Percentiles rank a stretch among this genome's conserved stretches.
Evolutionary conservation across 1,284 basidiomycete species (phyloP).

Genomic region (Binderoboletus segoi): DNA sequence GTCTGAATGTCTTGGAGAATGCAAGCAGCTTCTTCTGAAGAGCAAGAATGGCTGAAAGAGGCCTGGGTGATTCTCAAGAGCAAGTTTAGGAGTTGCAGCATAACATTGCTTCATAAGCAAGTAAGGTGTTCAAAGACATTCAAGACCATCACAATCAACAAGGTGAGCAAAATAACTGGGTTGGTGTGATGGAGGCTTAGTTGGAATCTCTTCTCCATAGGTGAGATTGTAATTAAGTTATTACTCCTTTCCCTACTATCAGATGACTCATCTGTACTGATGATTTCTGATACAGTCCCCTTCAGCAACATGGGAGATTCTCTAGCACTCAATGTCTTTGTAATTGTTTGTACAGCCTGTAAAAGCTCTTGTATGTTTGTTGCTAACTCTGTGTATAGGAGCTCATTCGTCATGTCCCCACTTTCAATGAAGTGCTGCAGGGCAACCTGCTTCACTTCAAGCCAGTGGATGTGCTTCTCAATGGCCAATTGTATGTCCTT

Average conservation of each 20-base stretch:
- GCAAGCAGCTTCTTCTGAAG: too few species aligned
- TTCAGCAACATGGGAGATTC: too few species aligned
- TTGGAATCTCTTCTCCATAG: not conserved
- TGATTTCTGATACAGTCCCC: not conserved
- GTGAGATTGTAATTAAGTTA: not conserved
- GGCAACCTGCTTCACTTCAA: too few species aligned
- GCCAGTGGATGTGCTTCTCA: too few species aligned
- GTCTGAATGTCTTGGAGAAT: not conserved
- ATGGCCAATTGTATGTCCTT: not conserved
- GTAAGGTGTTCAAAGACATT: not conserved
- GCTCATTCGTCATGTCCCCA: too few species aligned
- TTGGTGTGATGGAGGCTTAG: not conserved
- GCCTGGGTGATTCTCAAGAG: not conserved
- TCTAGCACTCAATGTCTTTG: too few species aligned
- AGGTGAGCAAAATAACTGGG: not conserved
- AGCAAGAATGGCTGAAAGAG: too few species aligned
- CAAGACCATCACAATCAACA: not conserved
- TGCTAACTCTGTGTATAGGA: too few species aligned
- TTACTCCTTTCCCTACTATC: not conserved
- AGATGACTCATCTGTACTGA: not conserved
- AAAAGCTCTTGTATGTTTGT: too few species aligned
- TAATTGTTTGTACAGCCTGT: too few species aligned
- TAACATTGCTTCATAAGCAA: not conserved
- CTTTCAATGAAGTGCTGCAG: too few species aligned
- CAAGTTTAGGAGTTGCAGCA: not conserved